Evolutionary conservation across 768 basidiomycete genomes (phyloP).

Genomic region (Rhodotorula sphaerocarpa): DNA sequence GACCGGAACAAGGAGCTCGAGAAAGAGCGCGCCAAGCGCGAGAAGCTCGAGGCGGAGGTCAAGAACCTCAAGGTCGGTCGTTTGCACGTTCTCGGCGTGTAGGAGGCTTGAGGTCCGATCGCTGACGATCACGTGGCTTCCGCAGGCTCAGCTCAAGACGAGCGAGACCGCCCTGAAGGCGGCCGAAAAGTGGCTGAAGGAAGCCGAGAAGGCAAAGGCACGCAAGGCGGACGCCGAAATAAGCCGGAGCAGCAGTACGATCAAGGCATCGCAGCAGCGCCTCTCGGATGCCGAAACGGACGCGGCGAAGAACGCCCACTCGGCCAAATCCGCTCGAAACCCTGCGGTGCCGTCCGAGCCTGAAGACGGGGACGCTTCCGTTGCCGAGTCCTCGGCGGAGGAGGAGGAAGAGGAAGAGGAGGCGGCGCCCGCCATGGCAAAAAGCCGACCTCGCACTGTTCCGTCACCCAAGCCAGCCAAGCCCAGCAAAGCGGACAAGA

Average conservation of each 20-base stretch:
- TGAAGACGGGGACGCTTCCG: too few relatives aligned
- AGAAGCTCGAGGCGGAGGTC: constrained; percentile 14
- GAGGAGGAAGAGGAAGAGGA: neutral
- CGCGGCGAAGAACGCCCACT: neutral
- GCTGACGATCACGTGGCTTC: neutral
- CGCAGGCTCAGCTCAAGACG: constrained; percentile 26
- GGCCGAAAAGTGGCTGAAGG: too few relatives aligned
- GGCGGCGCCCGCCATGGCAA: neutral
- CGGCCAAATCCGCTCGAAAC: too few relatives aligned
- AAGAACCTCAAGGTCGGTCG: constrained; percentile 31
- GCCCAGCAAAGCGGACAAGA: too few relatives aligned
- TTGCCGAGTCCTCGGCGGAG: too few relatives aligned
- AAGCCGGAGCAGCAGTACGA: constrained; percentile 14
- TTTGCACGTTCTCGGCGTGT: neutral
- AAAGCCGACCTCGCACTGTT: constrained; percentile 1
- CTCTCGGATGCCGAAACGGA: neutral
- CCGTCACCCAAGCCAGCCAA: neutral
- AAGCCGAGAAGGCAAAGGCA: constrained; percentile 2
- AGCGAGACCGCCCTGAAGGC: constrained; percentile 6
- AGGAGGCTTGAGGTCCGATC: too few relatives aligned
- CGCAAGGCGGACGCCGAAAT: neutral
- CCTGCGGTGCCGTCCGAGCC: too few relatives aligned
- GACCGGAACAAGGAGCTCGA: constrained; percentile 3
- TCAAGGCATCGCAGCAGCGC: neutral
- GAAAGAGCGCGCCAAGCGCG: constrained; percentile 11